Base-by-base conservation (phyloP, 495 filamentous ascomycete genomes). In the Pyronema domesticum region DNA sequence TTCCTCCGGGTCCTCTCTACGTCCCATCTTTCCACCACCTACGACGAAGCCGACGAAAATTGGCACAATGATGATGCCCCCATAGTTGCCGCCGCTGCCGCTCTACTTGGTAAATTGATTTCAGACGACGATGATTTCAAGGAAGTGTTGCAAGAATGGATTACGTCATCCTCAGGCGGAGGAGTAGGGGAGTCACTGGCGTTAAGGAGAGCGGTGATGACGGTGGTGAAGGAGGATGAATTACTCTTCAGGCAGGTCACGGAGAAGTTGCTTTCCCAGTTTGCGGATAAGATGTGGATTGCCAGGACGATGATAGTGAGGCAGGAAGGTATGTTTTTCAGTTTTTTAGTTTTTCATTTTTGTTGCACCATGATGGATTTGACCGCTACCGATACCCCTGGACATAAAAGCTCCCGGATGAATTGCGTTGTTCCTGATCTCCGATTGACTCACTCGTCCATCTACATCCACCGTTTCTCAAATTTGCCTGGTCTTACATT, bases 241-340 rank as follows among this genome's bases (percentile, higher is more conserved):
- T 76, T 70, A 3, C 65, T 71, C 7, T 65, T 87, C 14, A 70
- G 74, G 30, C 67, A 60, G 3, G 62, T 93, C 9, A 61, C 93
- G 14, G 76, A 84, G 55, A 83, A 79, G 61, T 73, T 72, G 49
- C 70, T 95, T 23, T 69, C 70, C 46, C 75, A 83, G 37, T 94
- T 95, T 63, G 84, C 82, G 9, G 89, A 96, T 59, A 79, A 84
- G 51, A 71, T 95, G 37, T 89, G 82, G 61, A 87, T 95, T 60
- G 84, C 80, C 55, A 86, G 95, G 65, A 78, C 81, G 5, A 81
- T 87, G 2, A 76, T 83, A 17, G 64, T 86, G 36, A 80, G 85
- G 58, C 91, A 99, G 74, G 86, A 95, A 76, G 84, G 86, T 85
- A 61, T 54, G 68, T 68, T 17, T 37, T 37, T 46, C 23, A 1